Evolutionary conservation across 1,284 basidiomycete species (phyloP).

Genomic region (Phellopilus nigrolimitatus): DNA sequence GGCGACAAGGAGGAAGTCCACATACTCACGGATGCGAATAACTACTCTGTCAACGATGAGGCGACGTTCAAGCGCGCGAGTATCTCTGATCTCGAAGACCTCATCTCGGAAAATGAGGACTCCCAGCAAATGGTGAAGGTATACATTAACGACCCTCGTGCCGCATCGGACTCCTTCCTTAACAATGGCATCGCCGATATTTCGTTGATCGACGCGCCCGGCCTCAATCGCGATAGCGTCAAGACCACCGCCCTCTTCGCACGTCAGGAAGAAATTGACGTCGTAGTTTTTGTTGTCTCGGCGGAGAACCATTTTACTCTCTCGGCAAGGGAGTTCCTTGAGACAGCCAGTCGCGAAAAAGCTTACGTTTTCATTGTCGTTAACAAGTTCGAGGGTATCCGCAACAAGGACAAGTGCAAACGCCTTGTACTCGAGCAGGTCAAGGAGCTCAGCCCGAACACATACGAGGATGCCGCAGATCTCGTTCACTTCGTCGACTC

Average conservation of each 20-base stretch:
- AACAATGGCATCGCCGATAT: conserved; percentile 98
- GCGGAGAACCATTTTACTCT: conserved; percentile 99
- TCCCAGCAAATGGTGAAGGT: conserved; percentile 75
- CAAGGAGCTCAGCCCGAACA: conserved; percentile 85
- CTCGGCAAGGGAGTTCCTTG: conserved; percentile 92
- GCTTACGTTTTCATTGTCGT: conserved; percentile 98
- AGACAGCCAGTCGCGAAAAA: conserved; percentile 94
- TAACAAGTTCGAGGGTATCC: conserved; percentile 96
- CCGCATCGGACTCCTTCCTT: conserved; percentile 77
- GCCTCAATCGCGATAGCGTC: conserved; percentile 92
- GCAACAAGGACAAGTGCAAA: conserved; percentile 92
- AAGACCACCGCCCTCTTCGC: conserved; percentile 97
- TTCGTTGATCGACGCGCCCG: conserved; percentile 97
- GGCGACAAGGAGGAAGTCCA: conserved; percentile 80
- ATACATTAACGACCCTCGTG: conserved; percentile 74
- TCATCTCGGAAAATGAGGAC: conserved; percentile 78
- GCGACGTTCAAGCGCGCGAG: conserved; percentile 71
- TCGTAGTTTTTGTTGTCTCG: conserved; percentile 96
- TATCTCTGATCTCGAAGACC: conserved; percentile 72
- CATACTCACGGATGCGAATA: conserved; percentile 47
- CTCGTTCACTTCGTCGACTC: conserved; percentile 99
- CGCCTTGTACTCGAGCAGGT: conserved; percentile 92
- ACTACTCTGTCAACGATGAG: conserved; percentile 72
- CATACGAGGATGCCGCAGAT: conserved; percentile 87
- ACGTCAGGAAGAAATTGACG: conserved; percentile 97